phyloP scores from a whole-genome alignment of 1,139 yeast genomes.

The Suhomyces kunorum region DNA sequence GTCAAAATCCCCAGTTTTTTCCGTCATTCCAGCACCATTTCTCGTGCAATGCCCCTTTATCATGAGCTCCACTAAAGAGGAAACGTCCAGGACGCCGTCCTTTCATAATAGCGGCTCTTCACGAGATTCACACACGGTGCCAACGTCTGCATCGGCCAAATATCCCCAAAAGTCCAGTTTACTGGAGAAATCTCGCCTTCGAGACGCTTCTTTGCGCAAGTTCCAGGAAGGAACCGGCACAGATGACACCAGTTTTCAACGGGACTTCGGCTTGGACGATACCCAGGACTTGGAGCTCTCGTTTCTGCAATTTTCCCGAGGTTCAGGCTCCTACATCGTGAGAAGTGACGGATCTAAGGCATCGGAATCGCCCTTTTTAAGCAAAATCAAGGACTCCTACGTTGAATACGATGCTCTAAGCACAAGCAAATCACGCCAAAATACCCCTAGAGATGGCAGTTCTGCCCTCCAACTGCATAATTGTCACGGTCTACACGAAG shows the following conservation, averaged over 20 bases:
- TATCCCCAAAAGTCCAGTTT: slow-evolving; percentile 12
- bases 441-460: not conserved
- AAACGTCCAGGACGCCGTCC: not conserved
- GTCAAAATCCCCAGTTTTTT: not conserved
- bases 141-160: not conserved
- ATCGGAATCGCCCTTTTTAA: slow-evolving; percentile 31
- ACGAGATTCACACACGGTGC: not conserved
- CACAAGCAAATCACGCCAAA: not conserved
- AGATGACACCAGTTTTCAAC: slow-evolving; percentile 17
- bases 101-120: not conserved
- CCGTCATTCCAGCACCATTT: not conserved
- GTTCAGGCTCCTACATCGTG: slow-evolving; percentile 27
- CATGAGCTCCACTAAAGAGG: slow-evolving; percentile 1
- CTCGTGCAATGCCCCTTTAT: not conserved
- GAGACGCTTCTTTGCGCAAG: slow-evolving; percentile 16
- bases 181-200: slow-evolving; percentile 8
- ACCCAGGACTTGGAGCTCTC: slow-evolving; percentile 33
- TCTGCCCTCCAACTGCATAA: not conserved
- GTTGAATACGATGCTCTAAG: slow-evolving; percentile 13
- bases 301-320: slow-evolving; percentile 40
- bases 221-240: slow-evolving; percentile 17
- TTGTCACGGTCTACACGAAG: not conserved
- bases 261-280: slow-evolving; percentile 26
- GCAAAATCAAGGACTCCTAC: slow-evolving; percentile 24
- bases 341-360: slow-evolving; percentile 13